phyloP scores from a whole-genome alignment of 441 rosid species.

The Flueggea neowawraea region DNA sequence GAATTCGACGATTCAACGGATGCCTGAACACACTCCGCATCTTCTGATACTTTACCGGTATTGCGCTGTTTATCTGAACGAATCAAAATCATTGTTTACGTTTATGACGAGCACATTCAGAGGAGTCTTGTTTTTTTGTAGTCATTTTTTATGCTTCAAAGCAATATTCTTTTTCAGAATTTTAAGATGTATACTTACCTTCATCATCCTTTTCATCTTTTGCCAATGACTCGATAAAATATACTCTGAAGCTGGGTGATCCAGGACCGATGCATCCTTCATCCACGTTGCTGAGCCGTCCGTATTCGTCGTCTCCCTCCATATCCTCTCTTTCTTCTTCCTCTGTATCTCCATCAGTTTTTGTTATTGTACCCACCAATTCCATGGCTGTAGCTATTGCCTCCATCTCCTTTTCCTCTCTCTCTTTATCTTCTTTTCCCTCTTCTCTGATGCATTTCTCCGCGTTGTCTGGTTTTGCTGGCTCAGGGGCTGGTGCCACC shows the following conservation, averaged over 20 bases:
- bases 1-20: constrained; percentile 7
- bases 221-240: constrained; percentile 36
- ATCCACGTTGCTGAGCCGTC: constrained; percentile 16
- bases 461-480: not conserved
- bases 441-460: constrained; percentile 1
- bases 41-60: constrained; percentile 7
- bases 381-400: not conserved
- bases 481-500: constrained; percentile 19
- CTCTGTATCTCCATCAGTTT: constrained; percentile 9
- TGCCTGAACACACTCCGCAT: constrained; percentile 1
- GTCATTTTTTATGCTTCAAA: no score
- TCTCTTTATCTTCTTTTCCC: constrained; percentile 4
- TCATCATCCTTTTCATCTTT: constrained; percentile 25
- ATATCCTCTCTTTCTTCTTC: constrained; percentile 5
- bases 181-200: constrained; percentile 12
- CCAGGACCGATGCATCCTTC: constrained; percentile 28
- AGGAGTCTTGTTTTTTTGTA: no score
- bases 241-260: constrained; percentile 83
- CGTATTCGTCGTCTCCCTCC: constrained; percentile 12
- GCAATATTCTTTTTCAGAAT: not conserved
- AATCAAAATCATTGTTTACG: not conserved
- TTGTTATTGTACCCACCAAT: constrained; percentile 5
- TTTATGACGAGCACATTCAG: no score
- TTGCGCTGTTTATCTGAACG: constrained; percentile 24
- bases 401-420: constrained; percentile 4